These are phyloP conservation scores for Phytopythium boreale DNA, from an alignment of 352 stramenopile genomes.

Conservation along the genomic window DNA sequence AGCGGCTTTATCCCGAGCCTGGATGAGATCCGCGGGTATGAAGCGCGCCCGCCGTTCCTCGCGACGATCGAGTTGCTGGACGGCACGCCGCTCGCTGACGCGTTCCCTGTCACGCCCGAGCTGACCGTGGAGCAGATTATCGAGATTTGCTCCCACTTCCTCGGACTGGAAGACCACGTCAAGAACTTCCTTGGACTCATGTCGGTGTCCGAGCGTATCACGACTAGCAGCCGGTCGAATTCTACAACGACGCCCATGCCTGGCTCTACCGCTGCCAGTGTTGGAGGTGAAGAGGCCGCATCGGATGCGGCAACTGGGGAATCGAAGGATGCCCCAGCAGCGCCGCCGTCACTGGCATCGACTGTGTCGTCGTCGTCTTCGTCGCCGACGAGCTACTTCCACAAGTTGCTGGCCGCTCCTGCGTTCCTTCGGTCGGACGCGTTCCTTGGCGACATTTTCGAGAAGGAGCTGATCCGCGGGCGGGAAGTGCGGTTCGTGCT, in stretches of 20 bases:
- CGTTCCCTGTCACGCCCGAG: constrained; percentile 92
- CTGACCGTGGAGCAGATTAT: constrained; percentile 89
- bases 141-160: constrained; percentile 91
- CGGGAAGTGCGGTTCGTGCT: constrained; percentile 91
- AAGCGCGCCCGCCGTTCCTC: constrained; percentile 91
- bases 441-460: constrained; percentile 90
- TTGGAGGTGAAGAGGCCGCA: constrained; percentile 25
- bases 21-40: constrained; percentile 92
- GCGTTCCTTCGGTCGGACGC: constrained; percentile 80
- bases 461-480: constrained; percentile 86
- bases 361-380: constrained; percentile 27
- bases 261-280: constrained; percentile 15
- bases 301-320: constrained; percentile 15
- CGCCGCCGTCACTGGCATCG: constrained; percentile 18
- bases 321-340: constrained; percentile 12
- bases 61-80: constrained; percentile 93
- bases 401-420: constrained; percentile 73
- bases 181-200: constrained; percentile 72
- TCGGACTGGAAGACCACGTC: constrained; percentile 87
- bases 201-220: constrained; percentile 46
- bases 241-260: constrained; percentile 26
- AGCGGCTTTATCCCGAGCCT: constrained; percentile 94
- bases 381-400: constrained; percentile 60
- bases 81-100: constrained; percentile 86
- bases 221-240: constrained; percentile 20